phyloP scores from a whole-genome alignment of 768 basidiomycete species.

The Trametes maxima region DNA sequence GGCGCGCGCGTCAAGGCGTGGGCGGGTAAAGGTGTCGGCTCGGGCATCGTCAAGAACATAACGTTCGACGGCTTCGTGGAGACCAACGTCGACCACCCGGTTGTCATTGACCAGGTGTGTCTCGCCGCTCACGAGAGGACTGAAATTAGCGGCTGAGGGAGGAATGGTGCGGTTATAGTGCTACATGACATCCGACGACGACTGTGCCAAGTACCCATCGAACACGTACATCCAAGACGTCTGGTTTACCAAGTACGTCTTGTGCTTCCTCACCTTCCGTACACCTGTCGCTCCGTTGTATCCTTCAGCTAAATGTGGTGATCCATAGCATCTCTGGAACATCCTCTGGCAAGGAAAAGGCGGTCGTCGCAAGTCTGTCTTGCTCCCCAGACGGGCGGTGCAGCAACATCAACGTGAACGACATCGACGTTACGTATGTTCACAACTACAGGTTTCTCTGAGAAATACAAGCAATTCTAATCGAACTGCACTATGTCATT shows the following conservation, averaged over 20 bases:
- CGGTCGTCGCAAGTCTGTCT: conserved; percentile 53
- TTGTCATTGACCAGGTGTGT: conserved; percentile 58
- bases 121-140: neutral
- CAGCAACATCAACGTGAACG: conserved; percentile 49
- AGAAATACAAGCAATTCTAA: neutral
- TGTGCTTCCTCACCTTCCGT: neutral
- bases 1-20: conserved; percentile 72
- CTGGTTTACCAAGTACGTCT: conserved; percentile 50
- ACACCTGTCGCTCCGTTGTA: too few relatives aligned
- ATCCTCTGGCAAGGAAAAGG: conserved; percentile 46
- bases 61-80: conserved; percentile 55
- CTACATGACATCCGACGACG: conserved; percentile 48
- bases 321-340: conserved; percentile 56
- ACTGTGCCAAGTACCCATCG: conserved; percentile 56
- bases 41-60: conserved; percentile 59
- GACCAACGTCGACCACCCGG: conserved; percentile 57
- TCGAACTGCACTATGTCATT: neutral
- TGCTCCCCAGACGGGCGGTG: conserved; percentile 61
- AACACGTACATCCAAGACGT: conserved; percentile 60
- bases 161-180: conserved; percentile 38
- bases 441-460: neutral
- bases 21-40: conserved; percentile 60
- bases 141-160: neutral
- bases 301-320: neutral
- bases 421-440: conserved; percentile 48